These are phyloP conservation scores for Fusarium bulbicola DNA, from an alignment of 2,329 filamentous ascomycete genomes.

Conservation along the genomic window DNA sequence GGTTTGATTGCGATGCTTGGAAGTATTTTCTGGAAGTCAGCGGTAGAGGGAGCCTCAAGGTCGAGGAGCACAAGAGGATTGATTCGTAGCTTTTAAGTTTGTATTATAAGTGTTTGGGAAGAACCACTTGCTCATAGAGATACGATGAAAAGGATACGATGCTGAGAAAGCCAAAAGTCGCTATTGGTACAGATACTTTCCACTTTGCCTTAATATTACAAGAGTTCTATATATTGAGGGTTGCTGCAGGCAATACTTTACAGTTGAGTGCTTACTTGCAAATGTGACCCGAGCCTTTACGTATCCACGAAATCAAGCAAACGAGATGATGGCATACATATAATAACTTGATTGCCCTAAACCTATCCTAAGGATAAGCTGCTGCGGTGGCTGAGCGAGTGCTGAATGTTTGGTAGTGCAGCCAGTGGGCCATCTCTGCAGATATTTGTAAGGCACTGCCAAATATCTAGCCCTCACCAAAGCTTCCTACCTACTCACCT, in stretches of 20 bases:
- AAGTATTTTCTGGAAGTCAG: neutral
- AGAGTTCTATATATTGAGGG: neutral
- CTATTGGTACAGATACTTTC: neutral
- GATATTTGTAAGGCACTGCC: neutral
- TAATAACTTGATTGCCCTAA: neutral
- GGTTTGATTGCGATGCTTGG: too few species aligned
- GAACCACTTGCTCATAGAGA: neutral
- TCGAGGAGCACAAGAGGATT: neutral
- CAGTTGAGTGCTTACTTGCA: neutral
- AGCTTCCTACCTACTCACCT: neutral
- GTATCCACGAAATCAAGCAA: neutral
- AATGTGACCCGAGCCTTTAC: neutral
- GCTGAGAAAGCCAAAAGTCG: neutral
- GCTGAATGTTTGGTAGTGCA: neutral
- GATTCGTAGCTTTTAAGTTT: neutral
- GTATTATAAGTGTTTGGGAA: neutral
- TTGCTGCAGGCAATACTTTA: neutral
- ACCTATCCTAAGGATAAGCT: neutral
- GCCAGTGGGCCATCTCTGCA: neutral
- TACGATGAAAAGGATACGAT: fast-evolving
- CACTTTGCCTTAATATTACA: fast-evolving
- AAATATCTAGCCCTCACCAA: neutral
- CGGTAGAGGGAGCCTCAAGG: neutral
- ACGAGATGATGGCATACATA: neutral
- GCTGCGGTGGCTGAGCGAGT: fast-evolving